Evolutionary conservation across 2,329 filamentous ascomycete genomes (phyloP).

Genomic region (Helotiales sp.): DNA sequence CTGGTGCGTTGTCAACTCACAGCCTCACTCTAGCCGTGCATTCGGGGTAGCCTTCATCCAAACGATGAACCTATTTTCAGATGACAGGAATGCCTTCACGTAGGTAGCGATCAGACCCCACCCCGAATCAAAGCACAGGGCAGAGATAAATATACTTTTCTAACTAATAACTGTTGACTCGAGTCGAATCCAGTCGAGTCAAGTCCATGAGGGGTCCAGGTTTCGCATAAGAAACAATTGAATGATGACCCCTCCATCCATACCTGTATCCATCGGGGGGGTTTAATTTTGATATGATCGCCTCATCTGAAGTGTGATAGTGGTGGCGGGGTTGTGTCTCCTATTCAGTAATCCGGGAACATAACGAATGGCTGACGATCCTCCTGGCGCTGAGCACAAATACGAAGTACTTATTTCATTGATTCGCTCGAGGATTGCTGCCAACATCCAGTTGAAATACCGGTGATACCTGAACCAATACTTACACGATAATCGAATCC

Average conservation of each 20-base stretch:
- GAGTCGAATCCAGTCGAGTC: not conserved
- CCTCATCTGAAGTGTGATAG: conserved; percentile 4
- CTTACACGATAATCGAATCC: not conserved
- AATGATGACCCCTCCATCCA: conserved; percentile 3
- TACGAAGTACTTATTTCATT: not conserved
- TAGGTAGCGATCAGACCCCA: conserved; percentile 1
- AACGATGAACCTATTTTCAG: conserved; percentile 21
- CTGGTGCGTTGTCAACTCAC: conserved; percentile 17
- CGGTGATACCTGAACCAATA: conserved; percentile 4
- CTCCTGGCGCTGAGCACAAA: conserved; percentile 3
- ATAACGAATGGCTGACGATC: not conserved
- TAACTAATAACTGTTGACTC: not conserved
- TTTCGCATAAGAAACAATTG: not conserved
- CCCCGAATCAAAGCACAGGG: conserved; percentile 7
- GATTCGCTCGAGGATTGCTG: conserved; percentile 1
- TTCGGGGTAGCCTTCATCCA: conserved; percentile 5
- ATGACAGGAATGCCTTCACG: conserved; percentile 8
- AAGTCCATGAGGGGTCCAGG: not conserved
- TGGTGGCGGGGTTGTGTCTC: conserved; percentile 1
- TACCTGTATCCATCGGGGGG: not conserved
- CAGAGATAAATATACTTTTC: conserved; percentile 11
- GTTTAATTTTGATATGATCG: conserved; percentile 2
- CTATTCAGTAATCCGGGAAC: conserved; percentile 1
- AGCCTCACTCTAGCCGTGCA: conserved; percentile 16
- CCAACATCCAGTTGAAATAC: not conserved